Evolutionary conservation across 352 stramenopile genomes (phyloP).

Genomic region (Globisporangium spiculum): DNA sequence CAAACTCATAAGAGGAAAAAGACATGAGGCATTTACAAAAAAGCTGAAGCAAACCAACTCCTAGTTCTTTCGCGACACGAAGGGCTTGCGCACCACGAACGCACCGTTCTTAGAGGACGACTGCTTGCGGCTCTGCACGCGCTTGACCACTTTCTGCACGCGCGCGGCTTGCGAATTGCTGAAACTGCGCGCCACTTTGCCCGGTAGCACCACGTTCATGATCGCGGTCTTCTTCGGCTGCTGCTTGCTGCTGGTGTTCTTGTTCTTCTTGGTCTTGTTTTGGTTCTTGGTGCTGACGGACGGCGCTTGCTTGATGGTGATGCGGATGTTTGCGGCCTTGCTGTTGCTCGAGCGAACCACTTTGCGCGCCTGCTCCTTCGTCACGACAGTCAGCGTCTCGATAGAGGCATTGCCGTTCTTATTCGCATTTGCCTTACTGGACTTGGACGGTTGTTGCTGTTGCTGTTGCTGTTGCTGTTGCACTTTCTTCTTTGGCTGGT

Average conservation of each 20-base stretch:
- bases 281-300: conserved; percentile 7
- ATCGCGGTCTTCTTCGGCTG: conserved; percentile 27
- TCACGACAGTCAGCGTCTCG: neutral
- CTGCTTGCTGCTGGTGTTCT: conserved; percentile 26
- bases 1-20: neutral
- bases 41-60: neutral
- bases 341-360: conserved; percentile 28
- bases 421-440: neutral
- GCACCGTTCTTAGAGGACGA: conserved; percentile 38
- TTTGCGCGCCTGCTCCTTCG: conserved; percentile 6
- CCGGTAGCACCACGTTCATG: conserved; percentile 17
- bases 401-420: conserved; percentile 13
- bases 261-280: conserved; percentile 22
- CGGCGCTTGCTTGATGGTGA: conserved; percentile 27
- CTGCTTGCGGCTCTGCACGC: conserved; percentile 15
- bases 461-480: conserved; percentile 13
- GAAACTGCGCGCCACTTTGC: conserved; percentile 15
- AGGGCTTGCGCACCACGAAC: conserved; percentile 54
- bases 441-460: conserved; percentile 12
- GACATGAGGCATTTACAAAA: neutral
- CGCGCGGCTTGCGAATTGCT: conserved; percentile 11
- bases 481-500: conserved; percentile 13
- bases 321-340: conserved; percentile 35
- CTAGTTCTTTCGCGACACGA: conserved; percentile 35
- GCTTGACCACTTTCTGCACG: conserved; percentile 11